Conservation (phyloP, 2,329 filamentous ascomycete genomes). For the Alternaria brassicicola region DNA sequence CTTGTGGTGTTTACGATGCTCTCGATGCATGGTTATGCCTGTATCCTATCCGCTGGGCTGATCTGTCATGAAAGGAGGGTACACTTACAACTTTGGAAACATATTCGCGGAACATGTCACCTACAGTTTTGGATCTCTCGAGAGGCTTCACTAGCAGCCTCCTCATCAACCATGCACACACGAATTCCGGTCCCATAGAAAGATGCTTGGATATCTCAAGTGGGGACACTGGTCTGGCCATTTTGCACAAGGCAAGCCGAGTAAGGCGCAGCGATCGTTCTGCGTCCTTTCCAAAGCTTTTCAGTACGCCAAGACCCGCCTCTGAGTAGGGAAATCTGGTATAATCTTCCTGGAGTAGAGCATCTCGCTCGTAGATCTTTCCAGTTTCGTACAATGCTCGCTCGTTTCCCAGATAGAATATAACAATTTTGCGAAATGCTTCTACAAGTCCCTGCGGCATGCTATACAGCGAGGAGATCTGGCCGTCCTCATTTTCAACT, state of each 20-base stretch:
- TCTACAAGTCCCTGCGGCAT: conserved; percentile 31
- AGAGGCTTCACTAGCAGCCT: conserved; percentile 39
- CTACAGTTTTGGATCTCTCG: conserved; percentile 31
- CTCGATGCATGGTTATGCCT: background rate
- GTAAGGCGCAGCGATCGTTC: conserved; percentile 16
- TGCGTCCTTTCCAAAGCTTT: conserved; percentile 24
- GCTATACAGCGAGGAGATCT: conserved; percentile 33
- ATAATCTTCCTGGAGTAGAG: background rate
- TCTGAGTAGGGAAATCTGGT: conserved; percentile 15
- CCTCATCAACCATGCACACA: conserved; percentile 41
- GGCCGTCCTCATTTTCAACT: conserved; percentile 32
- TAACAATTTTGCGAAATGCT: conserved; percentile 28
- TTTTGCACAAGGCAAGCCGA: conserved; percentile 35
- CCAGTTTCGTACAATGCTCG: conserved; percentile 29
- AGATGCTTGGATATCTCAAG: conserved; percentile 22
- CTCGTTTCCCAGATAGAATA: conserved; percentile 38
- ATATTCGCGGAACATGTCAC: conserved; percentile 42
- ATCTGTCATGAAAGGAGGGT: background rate
- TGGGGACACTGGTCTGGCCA: conserved; percentile 25
- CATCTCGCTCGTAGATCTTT: conserved; percentile 3
- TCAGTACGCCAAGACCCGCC: conserved; percentile 23
- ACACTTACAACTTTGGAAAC: conserved; percentile 38
- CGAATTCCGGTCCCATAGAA: conserved; percentile 36
- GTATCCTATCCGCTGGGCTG: background rate
- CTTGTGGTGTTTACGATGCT: background rate